Evolutionary conservation across 768 basidiomycete species (phyloP).

Genomic region (Polyporus arcularius): DNA sequence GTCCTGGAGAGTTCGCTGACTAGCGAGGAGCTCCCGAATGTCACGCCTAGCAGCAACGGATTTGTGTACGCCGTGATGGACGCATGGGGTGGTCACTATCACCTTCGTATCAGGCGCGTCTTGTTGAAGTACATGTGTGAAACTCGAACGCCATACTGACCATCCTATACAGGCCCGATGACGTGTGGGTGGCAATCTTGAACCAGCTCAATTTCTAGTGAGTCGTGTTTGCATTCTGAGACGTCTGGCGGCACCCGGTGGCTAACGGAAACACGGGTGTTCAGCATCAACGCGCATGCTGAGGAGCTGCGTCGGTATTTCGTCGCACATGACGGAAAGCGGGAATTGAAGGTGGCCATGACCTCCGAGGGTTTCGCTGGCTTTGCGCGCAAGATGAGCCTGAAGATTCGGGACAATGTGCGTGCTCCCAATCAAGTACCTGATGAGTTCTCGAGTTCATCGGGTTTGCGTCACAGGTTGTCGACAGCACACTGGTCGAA

Average conservation of each 20-base stretch:
- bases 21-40: not conserved
- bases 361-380: conserved; percentile 33
- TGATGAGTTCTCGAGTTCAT: not conserved
- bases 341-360: conserved; percentile 16
- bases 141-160: no score
- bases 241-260: no score
- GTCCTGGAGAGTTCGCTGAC: not conserved
- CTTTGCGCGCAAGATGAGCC: conserved; percentile 31
- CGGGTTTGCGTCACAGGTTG: conserved; percentile 14
- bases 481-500: conserved; percentile 25
- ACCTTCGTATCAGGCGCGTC: conserved; percentile 1
- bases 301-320: conserved; percentile 37
- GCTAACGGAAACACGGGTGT: not conserved
- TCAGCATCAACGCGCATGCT: conserved; percentile 29
- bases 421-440: not conserved
- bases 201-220: conserved; percentile 37
- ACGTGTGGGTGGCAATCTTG: conserved; percentile 49
- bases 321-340: conserved; percentile 34
- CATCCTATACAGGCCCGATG: conserved; percentile 40
- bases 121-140: no score
- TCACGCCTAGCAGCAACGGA: not conserved
- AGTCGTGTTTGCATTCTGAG: not conserved
- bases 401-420: conserved; percentile 23
- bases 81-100: not conserved
- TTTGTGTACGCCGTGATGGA: conserved; percentile 2